Base-by-base conservation (phyloP, 2,329 filamentous ascomycete genomes). In the Stachybotrys chartarum region DNA sequence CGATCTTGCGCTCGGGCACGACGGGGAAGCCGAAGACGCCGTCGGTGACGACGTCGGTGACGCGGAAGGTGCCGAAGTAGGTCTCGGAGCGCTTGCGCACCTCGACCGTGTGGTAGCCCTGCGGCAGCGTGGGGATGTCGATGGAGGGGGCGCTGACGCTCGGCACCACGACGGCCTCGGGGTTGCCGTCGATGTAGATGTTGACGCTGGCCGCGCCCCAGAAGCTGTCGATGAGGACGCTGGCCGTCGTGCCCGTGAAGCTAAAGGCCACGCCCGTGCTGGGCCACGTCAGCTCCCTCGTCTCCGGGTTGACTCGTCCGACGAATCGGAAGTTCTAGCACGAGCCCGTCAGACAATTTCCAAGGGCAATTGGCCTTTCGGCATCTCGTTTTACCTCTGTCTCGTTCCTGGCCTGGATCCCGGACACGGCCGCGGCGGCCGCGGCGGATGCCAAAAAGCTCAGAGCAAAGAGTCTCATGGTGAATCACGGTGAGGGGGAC, bases 221-320 rank as follows among this genome's bases (percentile, higher is more conserved):
- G 7, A 64, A 60, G 7, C 68, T 60, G 1, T 63, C 60, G 32
- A 73, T 58, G 10, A 65, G 57, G 51, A 77, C 70, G 42, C 62
- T 68, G 11, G 72, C 74, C 1, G 68, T 66, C 5, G 70, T 71
- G 48, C 74, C 73, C 11, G 62, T 69, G 57, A 76, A 76, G 1
- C 64, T 66, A 55, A 76, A 75, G 0, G 68, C 64, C 2, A 77
- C 63, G 16, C 74, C 74, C 1, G 73, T 74, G 47, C 70, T 71
- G 0, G 74, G 71, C 74, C 74, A 76, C n/a, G 71, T 75, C 18
- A 76, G 64, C 60, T 75, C 69, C 50, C 68, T 69, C 7, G 72
- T 76, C 17, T 65, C 63, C 1, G 74, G 73, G 50, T 76, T 74
- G 30, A 75, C 73, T 47, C 73, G 64, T n/a, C 72, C 72, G 12